Evolutionary conservation across 352 stramenopile species (phyloP).

Genomic region (Globisporangium ultimum): DNA sequence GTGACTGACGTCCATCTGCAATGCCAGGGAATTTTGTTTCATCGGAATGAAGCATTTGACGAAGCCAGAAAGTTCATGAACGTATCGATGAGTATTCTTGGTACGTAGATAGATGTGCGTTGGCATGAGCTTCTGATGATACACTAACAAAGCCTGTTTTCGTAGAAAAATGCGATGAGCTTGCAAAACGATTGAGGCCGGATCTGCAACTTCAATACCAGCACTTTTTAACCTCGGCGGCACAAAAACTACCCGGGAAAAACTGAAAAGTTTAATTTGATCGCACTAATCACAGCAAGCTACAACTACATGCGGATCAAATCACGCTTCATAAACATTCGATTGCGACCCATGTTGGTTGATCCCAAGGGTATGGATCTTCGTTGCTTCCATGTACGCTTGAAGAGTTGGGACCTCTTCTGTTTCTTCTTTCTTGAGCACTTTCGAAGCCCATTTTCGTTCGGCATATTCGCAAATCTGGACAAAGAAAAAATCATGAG

Average conservation of each 20-base stretch:
- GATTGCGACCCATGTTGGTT: slow-evolving; percentile 28
- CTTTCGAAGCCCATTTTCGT: slow-evolving; percentile 89
- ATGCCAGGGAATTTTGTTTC: slow-evolving; percentile 31
- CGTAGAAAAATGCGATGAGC: slow-evolving; percentile 26
- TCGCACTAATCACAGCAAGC: background rate
- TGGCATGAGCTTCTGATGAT: no score
- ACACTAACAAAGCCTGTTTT: background rate
- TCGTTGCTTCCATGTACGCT: slow-evolving; percentile 75
- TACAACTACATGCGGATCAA: background rate
- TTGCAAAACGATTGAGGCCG: slow-evolving; percentile 27
- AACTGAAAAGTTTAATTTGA: slow-evolving; percentile 1
- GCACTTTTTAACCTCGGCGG: slow-evolving; percentile 16
- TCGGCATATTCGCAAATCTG: slow-evolving; percentile 93
- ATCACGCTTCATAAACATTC: slow-evolving; percentile 55
- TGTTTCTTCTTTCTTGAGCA: slow-evolving; percentile 81
- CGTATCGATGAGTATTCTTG: slow-evolving; percentile 33
- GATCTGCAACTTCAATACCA: slow-evolving; percentile 45
- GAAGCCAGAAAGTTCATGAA: slow-evolving; percentile 44
- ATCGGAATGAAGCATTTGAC: slow-evolving; percentile 26
- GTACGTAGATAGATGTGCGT: slow-evolving; percentile 10
- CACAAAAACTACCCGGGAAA: slow-evolving; percentile 8
- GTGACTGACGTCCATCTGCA: slow-evolving; percentile 2
- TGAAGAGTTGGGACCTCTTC: slow-evolving; percentile 63
- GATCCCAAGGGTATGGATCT: slow-evolving; percentile 56
- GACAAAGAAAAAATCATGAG: background rate